Evolutionary conservation across 2,329 filamentous ascomycete species (phyloP), one percentile per base, ranked within the genome.

Genomic region (Nigrograna mackinnonii): DNA sequence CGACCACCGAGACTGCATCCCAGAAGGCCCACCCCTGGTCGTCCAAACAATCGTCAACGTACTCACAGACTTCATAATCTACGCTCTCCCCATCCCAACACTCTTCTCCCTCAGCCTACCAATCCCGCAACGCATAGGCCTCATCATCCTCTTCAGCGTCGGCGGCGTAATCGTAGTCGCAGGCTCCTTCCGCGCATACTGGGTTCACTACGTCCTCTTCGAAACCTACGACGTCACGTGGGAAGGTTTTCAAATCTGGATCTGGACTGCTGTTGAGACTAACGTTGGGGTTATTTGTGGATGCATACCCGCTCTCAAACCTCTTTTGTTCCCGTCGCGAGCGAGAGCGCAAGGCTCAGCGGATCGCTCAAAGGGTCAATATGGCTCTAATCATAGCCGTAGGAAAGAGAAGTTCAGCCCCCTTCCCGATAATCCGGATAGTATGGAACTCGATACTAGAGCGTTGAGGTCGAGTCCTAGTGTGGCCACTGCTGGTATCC

Each of bases 111-210:
- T 77, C 14, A 66, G 67, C 20, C 71, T 77, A 47, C 72, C 72
- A 2, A 56, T 69, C 40, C 59, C 55, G 20, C 70, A 75, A 40
- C 70, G 72, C 17, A 57, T 75, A 21, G 71, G 71, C 14, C 67
- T 73, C 12, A 61, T 67, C 22, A 35, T 73, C n/a, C 64, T 76
- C 14, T 68, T 76, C 22, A 65, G 68, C 2, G 58, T 75, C 7
- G 73, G 73, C 22, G 67, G 72, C 35, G 54, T 75, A 31, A 74
- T 75, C 35, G 72, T 72, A n/a, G 63, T 75, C 32, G 72, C 72
- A 3, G 72, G 73, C 17, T 61, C 67, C 32, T 63, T 76, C 53
- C 66, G 74, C 6, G 75, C 73, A 9, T 76, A 74, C 61, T 75
- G 63, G 64, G 69, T 75, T 26, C 74, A 72, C 57, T 70, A 71